Conservation (phyloP, 192 early-diverging fungal species). For the Entrophospora sp. region DNA sequence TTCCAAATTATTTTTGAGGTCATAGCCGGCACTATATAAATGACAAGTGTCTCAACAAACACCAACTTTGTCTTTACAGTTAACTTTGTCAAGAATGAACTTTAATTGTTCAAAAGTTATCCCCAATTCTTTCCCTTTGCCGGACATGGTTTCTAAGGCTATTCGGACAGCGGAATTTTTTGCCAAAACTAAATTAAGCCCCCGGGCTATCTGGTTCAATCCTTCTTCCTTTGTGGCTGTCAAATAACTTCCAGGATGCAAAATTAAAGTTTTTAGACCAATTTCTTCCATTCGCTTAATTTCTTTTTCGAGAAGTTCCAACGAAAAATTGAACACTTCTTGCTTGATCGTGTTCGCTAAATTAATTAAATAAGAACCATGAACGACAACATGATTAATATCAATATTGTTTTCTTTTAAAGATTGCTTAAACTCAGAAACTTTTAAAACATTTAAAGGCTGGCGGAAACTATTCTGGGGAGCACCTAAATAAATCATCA, state of each 20-base stretch:
- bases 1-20: slow-evolving; percentile 11
- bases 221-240: too few species aligned
- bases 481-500: slow-evolving; percentile 5
- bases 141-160: slow-evolving; percentile 10
- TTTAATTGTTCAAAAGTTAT: slow-evolving; percentile 4
- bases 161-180: neutral
- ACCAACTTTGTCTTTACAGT: neutral
- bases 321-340: neutral
- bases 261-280: neutral
- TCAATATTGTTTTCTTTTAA: neutral
- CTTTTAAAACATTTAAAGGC: slow-evolving; percentile 4
- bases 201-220: too few species aligned
- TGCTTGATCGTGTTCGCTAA: neutral
- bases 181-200: too few species aligned
- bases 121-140: neutral
- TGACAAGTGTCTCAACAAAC: slow-evolving; percentile 14
- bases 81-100: neutral
- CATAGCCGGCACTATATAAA: slow-evolving; percentile 7
- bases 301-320: neutral
- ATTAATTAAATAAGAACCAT: slow-evolving; percentile 2
- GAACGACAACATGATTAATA: neutral
- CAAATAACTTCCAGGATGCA: neutral
- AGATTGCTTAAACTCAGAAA: neutral
- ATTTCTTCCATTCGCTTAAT: neutral
- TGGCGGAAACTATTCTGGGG: slow-evolving; percentile 5